phyloP scores from a whole-genome alignment of 2,329 filamentous ascomycete genomes.

The Ceratocystis harringtonii region DNA sequence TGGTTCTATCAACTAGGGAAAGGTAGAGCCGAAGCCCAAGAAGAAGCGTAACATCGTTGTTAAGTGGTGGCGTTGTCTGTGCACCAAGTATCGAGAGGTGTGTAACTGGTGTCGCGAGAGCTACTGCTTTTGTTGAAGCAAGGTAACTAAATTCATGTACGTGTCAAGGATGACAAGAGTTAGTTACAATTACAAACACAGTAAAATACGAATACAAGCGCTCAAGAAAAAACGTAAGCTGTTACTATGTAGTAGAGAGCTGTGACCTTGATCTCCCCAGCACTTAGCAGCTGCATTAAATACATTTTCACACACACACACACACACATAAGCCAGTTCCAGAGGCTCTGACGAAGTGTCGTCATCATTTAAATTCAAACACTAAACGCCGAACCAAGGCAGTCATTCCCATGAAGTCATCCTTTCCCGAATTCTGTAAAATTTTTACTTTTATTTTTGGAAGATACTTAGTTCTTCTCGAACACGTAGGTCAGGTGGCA shows the following conservation, averaged over 20 bases:
- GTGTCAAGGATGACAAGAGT: background rate
- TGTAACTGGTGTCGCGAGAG: background rate
- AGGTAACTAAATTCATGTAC: background rate
- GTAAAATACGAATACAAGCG: background rate
- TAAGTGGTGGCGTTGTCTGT: background rate
- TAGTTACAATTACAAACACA: background rate
- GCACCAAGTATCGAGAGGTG: conserved; percentile 17
- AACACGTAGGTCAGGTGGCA: conserved; percentile 63
- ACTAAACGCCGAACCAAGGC: conserved; percentile 17
- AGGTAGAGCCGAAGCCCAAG: conserved; percentile 18
- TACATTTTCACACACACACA: conserved; percentile 7
- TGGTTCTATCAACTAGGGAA: conserved; percentile 35
- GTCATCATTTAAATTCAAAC: conserved; percentile 17
- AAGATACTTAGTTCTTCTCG: conserved; percentile 43
- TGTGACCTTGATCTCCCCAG: background rate
- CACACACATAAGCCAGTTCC: background rate
- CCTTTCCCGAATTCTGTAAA: conserved; percentile 17
- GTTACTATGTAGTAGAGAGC: too few relatives aligned
- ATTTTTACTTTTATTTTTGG: conserved; percentile 17
- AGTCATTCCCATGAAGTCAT: conserved; percentile 19
- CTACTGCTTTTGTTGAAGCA: background rate
- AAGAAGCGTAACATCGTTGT: background rate
- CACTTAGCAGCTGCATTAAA: background rate
- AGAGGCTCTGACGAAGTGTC: conserved; percentile 14
- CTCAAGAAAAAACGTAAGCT: too few relatives aligned